Conservation (phyloP, 2,329 filamentous ascomycete species). For the Arthrinium puccinioides region DNA sequence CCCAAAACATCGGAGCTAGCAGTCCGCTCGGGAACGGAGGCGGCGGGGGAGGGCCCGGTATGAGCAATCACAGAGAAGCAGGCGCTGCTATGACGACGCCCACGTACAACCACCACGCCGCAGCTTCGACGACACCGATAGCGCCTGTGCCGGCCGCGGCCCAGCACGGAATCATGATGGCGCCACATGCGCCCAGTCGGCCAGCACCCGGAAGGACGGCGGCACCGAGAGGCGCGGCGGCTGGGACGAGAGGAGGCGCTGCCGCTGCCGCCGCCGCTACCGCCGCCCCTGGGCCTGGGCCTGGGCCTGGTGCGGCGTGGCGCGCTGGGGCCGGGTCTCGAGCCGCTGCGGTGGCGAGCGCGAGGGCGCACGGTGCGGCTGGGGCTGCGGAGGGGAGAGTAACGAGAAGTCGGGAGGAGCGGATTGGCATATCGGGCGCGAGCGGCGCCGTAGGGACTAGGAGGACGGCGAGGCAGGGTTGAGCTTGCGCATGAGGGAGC, state of each 20-base stretch:
- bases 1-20: too few relatives aligned
- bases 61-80: background rate
- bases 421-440: constrained; percentile 12
- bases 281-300: constrained; percentile 12
- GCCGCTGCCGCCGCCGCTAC: constrained; percentile 5
- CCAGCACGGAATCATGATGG: too few relatives aligned
- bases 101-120: background rate
- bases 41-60: background rate
- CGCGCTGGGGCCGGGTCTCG: background rate
- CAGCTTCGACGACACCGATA: background rate
- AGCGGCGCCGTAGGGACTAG: background rate
- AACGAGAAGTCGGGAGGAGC: constrained; percentile 23
- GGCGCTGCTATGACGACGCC: background rate
- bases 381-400: constrained; percentile 11
- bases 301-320: constrained; percentile 5
- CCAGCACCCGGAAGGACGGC: background rate
- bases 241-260: background rate
- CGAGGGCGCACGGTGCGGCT: background rate
- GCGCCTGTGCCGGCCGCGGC: background rate
- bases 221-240: background rate
- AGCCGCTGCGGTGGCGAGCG: background rate
- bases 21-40: too few relatives aligned
- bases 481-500: too few relatives aligned
- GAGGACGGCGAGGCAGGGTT: constrained; percentile 3
- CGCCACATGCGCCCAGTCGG: background rate